Conservation (phyloP, 208 protist species). For the Leishmania braziliensis region DNA sequence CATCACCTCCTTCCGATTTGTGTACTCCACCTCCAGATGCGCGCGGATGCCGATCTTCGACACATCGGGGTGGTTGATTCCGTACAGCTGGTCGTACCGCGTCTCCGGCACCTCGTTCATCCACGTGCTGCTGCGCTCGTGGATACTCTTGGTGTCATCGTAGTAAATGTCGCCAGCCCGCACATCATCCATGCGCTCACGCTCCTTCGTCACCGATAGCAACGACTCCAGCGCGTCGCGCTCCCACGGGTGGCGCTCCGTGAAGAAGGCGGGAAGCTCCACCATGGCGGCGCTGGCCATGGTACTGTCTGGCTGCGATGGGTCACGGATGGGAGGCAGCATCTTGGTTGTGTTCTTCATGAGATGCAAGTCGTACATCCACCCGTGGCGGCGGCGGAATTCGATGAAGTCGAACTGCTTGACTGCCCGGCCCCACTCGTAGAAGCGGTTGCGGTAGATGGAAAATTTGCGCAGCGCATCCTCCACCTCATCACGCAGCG, state of each 20-base stretch:
- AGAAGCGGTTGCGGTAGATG: constrained; percentile 76
- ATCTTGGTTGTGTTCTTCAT: constrained; percentile 82
- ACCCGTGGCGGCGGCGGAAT: constrained; percentile 87
- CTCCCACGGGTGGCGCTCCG: constrained; percentile 78
- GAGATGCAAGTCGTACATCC: constrained; percentile 86
- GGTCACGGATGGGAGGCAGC: constrained; percentile 69
- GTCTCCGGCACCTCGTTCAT: constrained; percentile 89
- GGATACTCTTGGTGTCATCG: constrained; percentile 56
- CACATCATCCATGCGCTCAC: constrained; percentile 79
- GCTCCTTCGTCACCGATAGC: constrained; percentile 45
- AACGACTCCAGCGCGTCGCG: constrained; percentile 65
- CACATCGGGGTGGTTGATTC: constrained; percentile 81
- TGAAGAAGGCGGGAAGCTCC: constrained; percentile 82
- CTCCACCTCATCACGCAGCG: constrained; percentile 87
- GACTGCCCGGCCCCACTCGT: constrained; percentile 89
- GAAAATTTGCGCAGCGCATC: constrained; percentile 84
- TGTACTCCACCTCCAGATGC: constrained; percentile 82
- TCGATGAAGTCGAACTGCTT: constrained; percentile 93
- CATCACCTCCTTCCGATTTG: constrained; percentile 77
- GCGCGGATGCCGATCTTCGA: constrained; percentile 86
- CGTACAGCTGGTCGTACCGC: constrained; percentile 90
- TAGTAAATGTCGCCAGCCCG: constrained; percentile 87
- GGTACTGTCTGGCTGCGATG: constrained; percentile 56
- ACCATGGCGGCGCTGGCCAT: constrained; percentile 54
- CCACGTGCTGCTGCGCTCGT: constrained; percentile 84